A percentile compares a stretch with the other conserved stretches of the same genome.
phyloP scores from a whole-genome alignment of 306 rosid species.

The Acacia acuminata region DNA sequence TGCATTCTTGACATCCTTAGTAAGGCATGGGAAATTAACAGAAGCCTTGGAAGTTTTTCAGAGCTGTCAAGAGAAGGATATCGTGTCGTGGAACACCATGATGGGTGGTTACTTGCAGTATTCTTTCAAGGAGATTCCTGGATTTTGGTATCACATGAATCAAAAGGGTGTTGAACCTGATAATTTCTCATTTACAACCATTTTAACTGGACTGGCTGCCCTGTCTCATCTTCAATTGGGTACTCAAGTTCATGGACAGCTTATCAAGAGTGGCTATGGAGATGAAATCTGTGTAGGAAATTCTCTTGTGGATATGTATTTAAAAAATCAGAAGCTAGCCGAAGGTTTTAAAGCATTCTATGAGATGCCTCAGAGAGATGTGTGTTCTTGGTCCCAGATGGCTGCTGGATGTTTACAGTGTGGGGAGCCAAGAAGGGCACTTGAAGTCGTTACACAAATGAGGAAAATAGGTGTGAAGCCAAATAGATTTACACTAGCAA shows the following conservation, averaged over 20 bases:
- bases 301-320: conserved; percentile 68
- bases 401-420: conserved; percentile 67
- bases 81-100: conserved; percentile 75
- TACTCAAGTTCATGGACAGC: conserved; percentile 60
- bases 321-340: conserved; percentile 51
- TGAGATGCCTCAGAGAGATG: conserved; percentile 69
- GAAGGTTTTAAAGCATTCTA: conserved; percentile 66
- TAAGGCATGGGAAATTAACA: conserved; percentile 53
- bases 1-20: conserved; percentile 56
- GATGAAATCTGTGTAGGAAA: conserved; percentile 67
- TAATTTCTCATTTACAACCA: conserved; percentile 58
- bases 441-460: conserved; percentile 53
- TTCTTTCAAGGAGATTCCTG: conserved; percentile 44
- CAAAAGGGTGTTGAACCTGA: conserved; percentile 51
- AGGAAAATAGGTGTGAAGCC: conserved; percentile 46
- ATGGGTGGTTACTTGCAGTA: conserved; percentile 67
- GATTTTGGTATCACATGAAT: conserved; percentile 59
- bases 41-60: conserved; percentile 57
- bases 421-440: conserved; percentile 63
- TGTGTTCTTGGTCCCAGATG: conserved; percentile 77
- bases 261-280: conserved; percentile 65
- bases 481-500: conserved; percentile 72
- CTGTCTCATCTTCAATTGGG: conserved; percentile 55
- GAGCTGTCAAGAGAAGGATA: conserved; percentile 46
- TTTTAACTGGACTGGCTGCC: conserved; percentile 67